Conservation (phyloP, 75 land plant genomes). For the Selaginella tamariscina region DNA sequence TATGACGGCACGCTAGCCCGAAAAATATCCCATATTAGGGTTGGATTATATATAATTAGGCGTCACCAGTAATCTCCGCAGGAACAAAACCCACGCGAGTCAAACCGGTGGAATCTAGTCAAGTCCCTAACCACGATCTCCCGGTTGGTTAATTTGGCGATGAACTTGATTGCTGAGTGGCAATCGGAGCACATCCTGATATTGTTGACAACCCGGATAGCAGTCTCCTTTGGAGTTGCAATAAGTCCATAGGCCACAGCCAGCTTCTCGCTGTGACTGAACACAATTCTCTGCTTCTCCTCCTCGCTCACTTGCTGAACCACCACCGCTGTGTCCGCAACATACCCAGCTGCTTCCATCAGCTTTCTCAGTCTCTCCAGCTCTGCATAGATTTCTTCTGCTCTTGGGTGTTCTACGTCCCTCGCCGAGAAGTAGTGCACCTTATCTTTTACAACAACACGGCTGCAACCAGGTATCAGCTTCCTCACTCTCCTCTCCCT, state of each 20-base stretch:
- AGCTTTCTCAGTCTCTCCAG: neutral
- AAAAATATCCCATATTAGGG: neutral
- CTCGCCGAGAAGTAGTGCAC: neutral
- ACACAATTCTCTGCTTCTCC: neutral
- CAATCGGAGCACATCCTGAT: neutral
- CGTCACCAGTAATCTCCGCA: conserved; percentile 9
- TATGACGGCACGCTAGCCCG: no score
- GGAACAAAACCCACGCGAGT: neutral
- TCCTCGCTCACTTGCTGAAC: neutral
- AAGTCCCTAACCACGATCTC: conserved; percentile 1
- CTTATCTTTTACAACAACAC: neutral
- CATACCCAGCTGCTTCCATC: neutral
- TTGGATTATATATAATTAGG: conserved; percentile 12
- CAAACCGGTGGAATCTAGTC: neutral
- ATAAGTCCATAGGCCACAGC: conserved; percentile 3
- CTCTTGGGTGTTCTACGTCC: neutral
- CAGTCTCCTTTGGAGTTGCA: neutral
- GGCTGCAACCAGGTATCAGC: conserved; percentile 11
- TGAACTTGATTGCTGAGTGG: conserved; percentile 4
- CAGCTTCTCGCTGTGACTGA: conserved; percentile 7
- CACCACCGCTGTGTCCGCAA: conserved; percentile 4
- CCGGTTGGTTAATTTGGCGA: neutral
- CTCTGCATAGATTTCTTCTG: conserved; percentile 6
- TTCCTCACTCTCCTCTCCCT: neutral
- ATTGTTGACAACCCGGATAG: conserved; percentile 7